Percentiles rank a stretch among this genome's conserved stretches.
Evolutionary conservation across 305 asterid species (phyloP).

Genomic region (Galium porrigens): DNA sequence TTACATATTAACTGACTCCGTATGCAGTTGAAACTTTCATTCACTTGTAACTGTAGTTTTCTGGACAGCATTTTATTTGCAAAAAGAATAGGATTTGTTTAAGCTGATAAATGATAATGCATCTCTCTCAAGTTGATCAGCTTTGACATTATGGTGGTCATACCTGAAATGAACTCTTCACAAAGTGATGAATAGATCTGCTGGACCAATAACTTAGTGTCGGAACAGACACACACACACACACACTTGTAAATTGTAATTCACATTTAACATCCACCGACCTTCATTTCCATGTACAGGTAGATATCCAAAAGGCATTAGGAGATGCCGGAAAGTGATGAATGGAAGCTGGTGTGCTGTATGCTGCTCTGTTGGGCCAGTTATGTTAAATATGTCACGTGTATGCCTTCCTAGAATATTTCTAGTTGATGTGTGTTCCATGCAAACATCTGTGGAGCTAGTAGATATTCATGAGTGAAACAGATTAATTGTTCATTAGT

Average conservation of each 20-base stretch:
- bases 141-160: not conserved
- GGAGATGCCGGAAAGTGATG: slow-evolving; percentile 33
- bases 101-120: not conserved
- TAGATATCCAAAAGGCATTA: slow-evolving; percentile 48
- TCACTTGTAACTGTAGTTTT: not conserved
- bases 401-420: too few relatives aligned
- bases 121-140: not conserved
- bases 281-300: slow-evolving; percentile 29
- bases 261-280: not conserved
- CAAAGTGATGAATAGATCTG: not conserved
- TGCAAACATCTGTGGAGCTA: not conserved
- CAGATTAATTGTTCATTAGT: not conserved
- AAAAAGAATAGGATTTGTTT: not conserved
- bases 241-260: not conserved
- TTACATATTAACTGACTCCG: not conserved
- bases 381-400: not conserved
- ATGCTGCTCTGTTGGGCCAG: not conserved
- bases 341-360: not conserved
- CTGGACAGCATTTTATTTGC: not conserved
- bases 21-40: not conserved
- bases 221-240: not conserved
- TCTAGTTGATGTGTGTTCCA: not conserved
- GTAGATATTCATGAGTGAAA: not conserved
- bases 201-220: not conserved
- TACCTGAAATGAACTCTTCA: not conserved